A percentile compares a stretch with the other conserved stretches of the same genome.
phyloP scores from a whole-genome alignment of 495 filamentous ascomycete species.

The Penicillium malachiteum region DNA sequence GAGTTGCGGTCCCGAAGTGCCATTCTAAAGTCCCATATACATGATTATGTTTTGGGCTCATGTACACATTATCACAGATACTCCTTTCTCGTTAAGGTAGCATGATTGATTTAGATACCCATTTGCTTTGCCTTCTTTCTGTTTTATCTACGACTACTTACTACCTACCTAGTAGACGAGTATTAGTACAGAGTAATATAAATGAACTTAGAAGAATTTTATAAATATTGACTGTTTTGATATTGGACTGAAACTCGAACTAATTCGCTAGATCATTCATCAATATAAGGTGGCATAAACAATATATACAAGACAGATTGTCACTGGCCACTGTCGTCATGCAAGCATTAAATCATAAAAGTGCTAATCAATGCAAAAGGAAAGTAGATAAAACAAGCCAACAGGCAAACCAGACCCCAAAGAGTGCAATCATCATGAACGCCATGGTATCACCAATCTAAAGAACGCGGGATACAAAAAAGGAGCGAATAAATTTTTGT shows the following conservation, averaged over 20 bases:
- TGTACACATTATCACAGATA: neutral
- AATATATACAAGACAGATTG: conserved; percentile 3
- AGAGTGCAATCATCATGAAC: conserved; percentile 9
- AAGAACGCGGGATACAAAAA: conserved; percentile 20
- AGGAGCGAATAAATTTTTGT: conserved; percentile 5
- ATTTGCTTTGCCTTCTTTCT: too few relatives aligned
- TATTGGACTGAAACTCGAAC: too few relatives aligned
- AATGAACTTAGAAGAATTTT: too few relatives aligned
- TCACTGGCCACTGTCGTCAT: conserved; percentile 1
- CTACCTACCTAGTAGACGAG: too few relatives aligned
- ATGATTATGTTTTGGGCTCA: neutral
- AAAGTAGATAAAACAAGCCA: conserved; percentile 5
- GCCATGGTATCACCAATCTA: conserved; percentile 26
- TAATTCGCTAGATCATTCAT: neutral
- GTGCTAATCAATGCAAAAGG: conserved; percentile 8
- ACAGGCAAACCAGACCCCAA: conserved; percentile 1
- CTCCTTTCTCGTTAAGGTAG: too few relatives aligned
- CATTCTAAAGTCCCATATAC: too few relatives aligned
- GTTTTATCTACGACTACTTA: too few relatives aligned
- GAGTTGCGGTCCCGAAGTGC: too few relatives aligned
- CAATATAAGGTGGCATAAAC: neutral
- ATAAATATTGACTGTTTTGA: too few relatives aligned
- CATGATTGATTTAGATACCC: too few relatives aligned
- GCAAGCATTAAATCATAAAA: conserved; percentile 17
- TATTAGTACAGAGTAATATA: too few relatives aligned